A percentile compares a stretch with the other conserved stretches of the same genome.
These are phyloP conservation scores for Leucosporidium yakuticum DNA, from an alignment of 768 basidiomycete species.

Conservation along the genomic window DNA sequence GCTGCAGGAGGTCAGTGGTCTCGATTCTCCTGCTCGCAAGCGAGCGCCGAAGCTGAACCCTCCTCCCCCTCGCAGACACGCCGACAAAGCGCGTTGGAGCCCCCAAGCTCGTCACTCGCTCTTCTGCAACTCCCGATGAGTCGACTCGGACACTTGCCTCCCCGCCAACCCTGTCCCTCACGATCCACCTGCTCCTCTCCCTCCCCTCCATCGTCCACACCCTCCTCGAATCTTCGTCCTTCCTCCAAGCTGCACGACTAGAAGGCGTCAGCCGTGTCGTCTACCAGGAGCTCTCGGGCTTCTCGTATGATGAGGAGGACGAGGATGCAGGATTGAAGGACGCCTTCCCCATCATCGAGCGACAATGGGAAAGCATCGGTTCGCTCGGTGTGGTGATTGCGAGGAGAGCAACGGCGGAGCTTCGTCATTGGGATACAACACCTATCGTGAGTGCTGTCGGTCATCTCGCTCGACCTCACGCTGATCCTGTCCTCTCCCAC, in stretches of 20 bases:
- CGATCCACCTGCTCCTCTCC: constrained; percentile 31
- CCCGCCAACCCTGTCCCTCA: constrained; percentile 26
- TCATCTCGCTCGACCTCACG: neutral
- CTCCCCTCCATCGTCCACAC: constrained; percentile 36
- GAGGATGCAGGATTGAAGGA: constrained; percentile 16
- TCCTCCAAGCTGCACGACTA: constrained; percentile 35
- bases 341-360: constrained; percentile 37
- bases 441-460: constrained; percentile 2
- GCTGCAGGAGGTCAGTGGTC: constrained; percentile 3
- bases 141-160: constrained; percentile 7
- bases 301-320: constrained; percentile 4
- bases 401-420: constrained; percentile 14
- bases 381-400: constrained; percentile 18
- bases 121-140: neutral
- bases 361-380: constrained; percentile 32
- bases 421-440: neutral
- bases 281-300: constrained; percentile 32
- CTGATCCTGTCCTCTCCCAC: neutral
- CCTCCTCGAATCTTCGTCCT: constrained; percentile 28
- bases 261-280: constrained; percentile 35
- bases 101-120: neutral
- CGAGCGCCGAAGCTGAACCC: too few relatives aligned
- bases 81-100: neutral
- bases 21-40: neutral
- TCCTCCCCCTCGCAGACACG: neutral